These are phyloP conservation scores for Stephania japonica DNA, from an alignment of 164 flowering plant species.

Conservation along the genomic window DNA sequence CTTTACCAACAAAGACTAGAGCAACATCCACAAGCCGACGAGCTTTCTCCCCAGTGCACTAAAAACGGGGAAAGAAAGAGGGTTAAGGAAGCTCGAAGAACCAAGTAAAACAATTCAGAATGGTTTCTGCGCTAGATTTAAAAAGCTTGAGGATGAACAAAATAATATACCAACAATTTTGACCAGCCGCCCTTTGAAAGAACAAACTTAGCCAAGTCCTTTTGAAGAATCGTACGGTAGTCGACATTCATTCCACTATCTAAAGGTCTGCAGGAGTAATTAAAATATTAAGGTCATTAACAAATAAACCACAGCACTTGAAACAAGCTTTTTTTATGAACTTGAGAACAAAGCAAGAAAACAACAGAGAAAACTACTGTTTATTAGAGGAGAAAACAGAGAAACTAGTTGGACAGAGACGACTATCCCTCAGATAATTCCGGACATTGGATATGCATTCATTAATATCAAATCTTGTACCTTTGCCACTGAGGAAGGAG, in stretches of 20 bases:
- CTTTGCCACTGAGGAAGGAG: neutral
- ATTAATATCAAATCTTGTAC: neutral
- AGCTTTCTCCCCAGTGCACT: constrained; percentile 52
- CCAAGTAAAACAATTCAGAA: constrained; percentile 1
- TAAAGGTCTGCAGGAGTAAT: constrained; percentile 16
- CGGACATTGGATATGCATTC: no score
- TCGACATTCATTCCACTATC: constrained; percentile 33
- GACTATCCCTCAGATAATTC: no score
- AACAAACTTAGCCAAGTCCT: constrained; percentile 59
- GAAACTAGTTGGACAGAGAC: neutral
- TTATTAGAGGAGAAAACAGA: neutral
- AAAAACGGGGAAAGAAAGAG: neutral
- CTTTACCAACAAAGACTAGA: constrained; percentile 68
- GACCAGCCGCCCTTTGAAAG: constrained; percentile 76
- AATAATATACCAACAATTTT: constrained; percentile 51
- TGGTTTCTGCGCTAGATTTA: neutral
- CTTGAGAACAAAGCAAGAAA: neutral
- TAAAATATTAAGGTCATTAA: neutral
- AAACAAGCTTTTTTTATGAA: neutral
- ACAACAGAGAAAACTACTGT: neutral
- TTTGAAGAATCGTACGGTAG: constrained; percentile 59
- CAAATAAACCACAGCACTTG: neutral
- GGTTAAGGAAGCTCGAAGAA: constrained; percentile 1
- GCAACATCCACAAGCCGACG: constrained; percentile 51
- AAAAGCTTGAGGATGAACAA: neutral